Conservation (phyloP, 495 filamentous ascomycete species). For the Neurospora sublineolata region DNA sequence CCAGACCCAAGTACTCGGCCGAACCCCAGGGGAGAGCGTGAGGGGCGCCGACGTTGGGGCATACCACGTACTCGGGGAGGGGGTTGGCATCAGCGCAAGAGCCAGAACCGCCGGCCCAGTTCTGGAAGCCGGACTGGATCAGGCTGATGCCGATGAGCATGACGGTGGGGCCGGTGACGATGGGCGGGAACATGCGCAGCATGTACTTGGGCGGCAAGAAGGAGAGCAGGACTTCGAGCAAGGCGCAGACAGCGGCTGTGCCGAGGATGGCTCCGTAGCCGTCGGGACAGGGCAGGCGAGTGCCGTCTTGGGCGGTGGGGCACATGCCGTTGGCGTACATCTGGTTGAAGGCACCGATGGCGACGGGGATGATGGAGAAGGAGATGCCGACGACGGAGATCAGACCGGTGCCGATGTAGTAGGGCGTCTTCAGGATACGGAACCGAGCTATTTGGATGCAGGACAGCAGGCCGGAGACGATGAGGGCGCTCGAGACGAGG, state of each 20-base stretch:
- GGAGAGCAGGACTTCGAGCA: constrained; percentile 63
- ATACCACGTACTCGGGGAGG: constrained; percentile 47
- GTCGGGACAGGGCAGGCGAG: constrained; percentile 63
- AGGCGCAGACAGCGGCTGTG: constrained; percentile 56
- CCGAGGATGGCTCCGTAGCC: constrained; percentile 80
- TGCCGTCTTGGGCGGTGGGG: constrained; percentile 50
- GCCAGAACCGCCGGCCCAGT: constrained; percentile 74
- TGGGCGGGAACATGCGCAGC: constrained; percentile 72
- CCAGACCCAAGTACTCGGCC: constrained; percentile 77
- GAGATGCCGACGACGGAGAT: constrained; percentile 86
- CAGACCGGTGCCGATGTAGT: constrained; percentile 78
- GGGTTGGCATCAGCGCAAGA: constrained; percentile 46
- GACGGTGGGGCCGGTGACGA: constrained; percentile 80
- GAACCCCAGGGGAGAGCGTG: constrained; percentile 81
- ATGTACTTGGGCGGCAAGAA: constrained; percentile 61
- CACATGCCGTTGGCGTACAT: constrained; percentile 82
- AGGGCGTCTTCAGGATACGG: constrained; percentile 63
- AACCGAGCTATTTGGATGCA: constrained; percentile 78
- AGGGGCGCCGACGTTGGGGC: constrained; percentile 61
- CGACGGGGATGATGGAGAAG: constrained; percentile 80
- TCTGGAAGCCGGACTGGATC: constrained; percentile 64
- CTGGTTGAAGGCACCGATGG: constrained; percentile 62
- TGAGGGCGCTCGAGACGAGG: constrained; percentile 80
- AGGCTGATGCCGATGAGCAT: constrained; percentile 57
- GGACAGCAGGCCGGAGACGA: constrained; percentile 73